Evolutionary conservation across 78 protist genomes (phyloP), one percentile per base, ranked within the genome.

Genomic region (Dictyostelium firmibasis): DNA sequence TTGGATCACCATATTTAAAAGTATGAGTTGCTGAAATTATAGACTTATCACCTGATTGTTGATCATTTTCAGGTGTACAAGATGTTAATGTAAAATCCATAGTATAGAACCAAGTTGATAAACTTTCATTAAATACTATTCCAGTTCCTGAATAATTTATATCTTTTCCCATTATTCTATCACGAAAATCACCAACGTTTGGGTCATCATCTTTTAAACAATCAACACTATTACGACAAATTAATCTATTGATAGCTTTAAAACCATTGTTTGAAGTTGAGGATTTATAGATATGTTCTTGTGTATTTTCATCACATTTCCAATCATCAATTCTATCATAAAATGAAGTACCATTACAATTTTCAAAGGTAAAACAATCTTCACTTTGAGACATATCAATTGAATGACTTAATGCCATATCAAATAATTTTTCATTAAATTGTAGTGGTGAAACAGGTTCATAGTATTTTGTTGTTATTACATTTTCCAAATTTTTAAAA

Each of bases 271-370:
- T 72, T 13, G 79, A 72, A 33, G 44, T 72, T 33, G 79, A 31
- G 0, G 79, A 14, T 72, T 72, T 72, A 33, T 72, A 72, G 33
- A 72, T 72, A 33, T 72, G 79, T 18, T 72, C 79, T 72, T 72
- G 79, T 13, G 38, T 72, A 72, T 72, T 72, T 72, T 72, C 79
- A 72, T 72, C 79, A 72, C 79, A 72, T 33, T 72, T 72, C 84
- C 84, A 79, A 44, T 41, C 27, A 2, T 79, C 67, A 7, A 44
- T 27, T 79, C 84, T 79, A 23, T n/a, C n/a, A 27, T 33, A 79
- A 44, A 44, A 44, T 27, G 67, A 44, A 5, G 84, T 79, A 27
- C 69, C 64, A 79, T 79, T 79, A 72, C 79, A 72, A 33, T 33
- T 72, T 33, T 72, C 79, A 33, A 31, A 31, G 31, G 79, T 72